Percentiles rank a stretch among this genome's conserved stretches.
These are phyloP conservation scores for Lentinula aciculospora DNA, from an alignment of 768 basidiomycete genomes.

Conservation along the genomic window DNA sequence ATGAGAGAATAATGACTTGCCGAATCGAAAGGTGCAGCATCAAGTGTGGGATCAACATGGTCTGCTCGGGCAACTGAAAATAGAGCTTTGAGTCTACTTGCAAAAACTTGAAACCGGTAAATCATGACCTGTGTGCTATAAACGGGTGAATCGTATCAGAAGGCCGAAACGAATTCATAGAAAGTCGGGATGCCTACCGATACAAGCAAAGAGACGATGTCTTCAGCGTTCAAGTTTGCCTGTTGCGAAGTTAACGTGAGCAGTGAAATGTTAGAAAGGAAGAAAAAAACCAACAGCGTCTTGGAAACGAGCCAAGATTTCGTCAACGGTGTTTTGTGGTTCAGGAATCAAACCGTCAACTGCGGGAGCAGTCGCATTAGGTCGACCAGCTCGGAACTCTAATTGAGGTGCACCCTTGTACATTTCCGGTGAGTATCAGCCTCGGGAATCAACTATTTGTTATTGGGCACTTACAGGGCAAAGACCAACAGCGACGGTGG, in stretches of 20 bases:
- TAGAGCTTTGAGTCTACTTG: background rate
- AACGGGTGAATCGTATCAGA: background rate
- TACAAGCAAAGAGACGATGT: constrained; percentile 28
- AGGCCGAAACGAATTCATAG: too few species aligned
- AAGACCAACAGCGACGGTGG: constrained; percentile 27
- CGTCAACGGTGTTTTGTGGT: constrained; percentile 21
- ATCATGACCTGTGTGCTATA: constrained; percentile 1
- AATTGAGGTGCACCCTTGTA: constrained; percentile 25
- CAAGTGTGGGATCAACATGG: constrained; percentile 16
- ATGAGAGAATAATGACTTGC: constrained; percentile 7
- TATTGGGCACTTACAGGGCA: constrained; percentile 23
- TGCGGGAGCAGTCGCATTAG: constrained; percentile 19
- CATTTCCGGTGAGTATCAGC: background rate
- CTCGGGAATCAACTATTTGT: background rate
- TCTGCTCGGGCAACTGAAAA: constrained; percentile 19
- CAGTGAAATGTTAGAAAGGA: background rate
- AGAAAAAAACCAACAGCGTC: constrained; percentile 15
- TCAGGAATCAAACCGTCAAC: constrained; percentile 28
- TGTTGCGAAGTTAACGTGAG: background rate
- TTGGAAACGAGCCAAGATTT: constrained; percentile 22
- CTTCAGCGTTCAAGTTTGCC: constrained; percentile 23
- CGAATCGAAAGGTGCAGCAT: constrained; percentile 9
- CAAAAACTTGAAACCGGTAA: background rate
- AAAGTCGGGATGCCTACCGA: constrained; percentile 15
- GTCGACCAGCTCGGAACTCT: constrained; percentile 30